These are phyloP conservation scores for Gamarada debralockiae DNA, from an alignment of 495 filamentous ascomycete species.

Conservation along the genomic window DNA sequence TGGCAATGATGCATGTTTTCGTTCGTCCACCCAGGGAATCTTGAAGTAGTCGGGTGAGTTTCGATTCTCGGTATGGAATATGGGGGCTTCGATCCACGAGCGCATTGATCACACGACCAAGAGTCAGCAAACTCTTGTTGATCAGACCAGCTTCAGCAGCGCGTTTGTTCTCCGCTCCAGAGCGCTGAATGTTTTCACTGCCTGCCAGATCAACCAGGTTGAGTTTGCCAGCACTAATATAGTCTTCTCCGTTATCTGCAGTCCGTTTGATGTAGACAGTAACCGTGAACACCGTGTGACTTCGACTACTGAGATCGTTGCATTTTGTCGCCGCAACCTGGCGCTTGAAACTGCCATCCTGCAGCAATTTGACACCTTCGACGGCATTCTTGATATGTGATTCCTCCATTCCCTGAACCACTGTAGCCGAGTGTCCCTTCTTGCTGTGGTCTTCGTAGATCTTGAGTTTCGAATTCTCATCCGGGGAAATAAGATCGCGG, in stretches of 20 bases:
- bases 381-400: slow-evolving; percentile 80
- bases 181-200: slow-evolving; percentile 95
- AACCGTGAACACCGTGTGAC: slow-evolving; percentile 95
- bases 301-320: slow-evolving; percentile 93
- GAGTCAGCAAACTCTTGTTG: slow-evolving; percentile 93
- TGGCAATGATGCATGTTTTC: slow-evolving; percentile 98
- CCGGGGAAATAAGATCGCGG: slow-evolving; percentile 76
- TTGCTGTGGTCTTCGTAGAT: slow-evolving; percentile 89
- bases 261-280: slow-evolving; percentile 82
- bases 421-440: slow-evolving; percentile 70
- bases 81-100: slow-evolving; percentile 86
- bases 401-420: slow-evolving; percentile 98
- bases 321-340: slow-evolving; percentile 98
- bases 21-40: slow-evolving; percentile 93
- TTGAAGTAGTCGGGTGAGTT: slow-evolving; percentile 90
- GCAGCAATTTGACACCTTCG: slow-evolving; percentile 84
- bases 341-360: slow-evolving; percentile 83
- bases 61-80: slow-evolving; percentile 96
- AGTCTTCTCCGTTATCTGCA: slow-evolving; percentile 81
- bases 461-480: slow-evolving; percentile 83
- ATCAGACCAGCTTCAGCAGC: slow-evolving; percentile 94
- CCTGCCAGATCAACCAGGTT: slow-evolving; percentile 96
- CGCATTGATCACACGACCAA: slow-evolving; percentile 96
- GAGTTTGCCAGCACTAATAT: slow-evolving; percentile 88
- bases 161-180: slow-evolving; percentile 95